Base-by-base conservation (phyloP, 1,284 basidiomycete genomes). In the Singerocomus rubriflavus region DNA sequence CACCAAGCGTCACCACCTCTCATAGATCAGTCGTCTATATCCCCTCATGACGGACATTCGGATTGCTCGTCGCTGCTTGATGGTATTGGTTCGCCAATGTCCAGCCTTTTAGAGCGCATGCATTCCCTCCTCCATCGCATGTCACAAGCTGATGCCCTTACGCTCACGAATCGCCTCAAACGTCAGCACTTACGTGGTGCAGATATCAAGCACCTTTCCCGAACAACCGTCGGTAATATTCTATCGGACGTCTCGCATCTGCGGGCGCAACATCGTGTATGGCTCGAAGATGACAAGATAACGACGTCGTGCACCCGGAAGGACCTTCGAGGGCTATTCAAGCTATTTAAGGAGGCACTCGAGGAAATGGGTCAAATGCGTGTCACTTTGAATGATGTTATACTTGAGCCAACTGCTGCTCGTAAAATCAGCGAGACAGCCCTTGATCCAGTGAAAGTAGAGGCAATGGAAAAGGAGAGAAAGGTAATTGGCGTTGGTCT, bases 181-280 rank as follows among this genome's bases (percentile, higher is more conserved):
- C 86, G 93, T 41, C 96, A 98, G 58, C 83, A 95, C 62, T 77
- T 98, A 2, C 87, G 82, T 50, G 86, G 90, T 3, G 83, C 85
- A 37, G 95, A 98, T 60, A 81, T 98, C 16, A 82, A 84, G 13
- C 91, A 98, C 63, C 76, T 98, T 14, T 95, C 94, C 0, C 84
- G 88, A 35, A 83, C 81, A 17, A 98, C 93, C 0, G 78, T 98
- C 51, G 81, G 82, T 51, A 78, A 79, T 36, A 85, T 98, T 45
- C 66, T 93, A 14, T 71, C 76, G 32, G 95, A 99, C 50, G 76
- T 85, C 8, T 75, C 76, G 8, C 78, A 79, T 14, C 72, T 98
- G 26, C 85, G 93, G 6, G 70, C 76, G 11, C 85, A 89, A 44
- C 94, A 93, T 76, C 82, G 90, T n/a, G 72, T 75, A 2, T 78